Evolutionary conservation across 148 eudicot species (phyloP).

Genomic region (Silene uniflora): DNA sequence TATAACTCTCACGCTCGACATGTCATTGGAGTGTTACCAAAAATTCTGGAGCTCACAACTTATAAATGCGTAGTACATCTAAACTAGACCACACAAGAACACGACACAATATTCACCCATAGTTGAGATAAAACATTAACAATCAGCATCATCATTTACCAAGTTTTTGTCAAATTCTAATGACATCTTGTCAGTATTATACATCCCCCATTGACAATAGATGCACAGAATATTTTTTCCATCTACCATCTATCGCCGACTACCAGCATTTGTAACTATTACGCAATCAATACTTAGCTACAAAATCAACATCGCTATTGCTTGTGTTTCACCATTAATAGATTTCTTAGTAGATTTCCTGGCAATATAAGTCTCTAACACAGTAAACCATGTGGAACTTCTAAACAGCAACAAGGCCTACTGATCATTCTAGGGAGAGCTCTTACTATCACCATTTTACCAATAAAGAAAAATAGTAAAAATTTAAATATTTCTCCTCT

Average conservation of each 20-base stretch:
- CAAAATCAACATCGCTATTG: not conserved
- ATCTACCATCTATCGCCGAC: not conserved
- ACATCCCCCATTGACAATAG: not conserved
- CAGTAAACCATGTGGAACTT: not conserved
- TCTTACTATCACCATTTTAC: not conserved
- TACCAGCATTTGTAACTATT: slow-evolving; percentile 1
- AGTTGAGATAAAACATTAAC: slow-evolving; percentile 1
- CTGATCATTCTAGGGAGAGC: not conserved
- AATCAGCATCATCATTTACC: slow-evolving; percentile 5
- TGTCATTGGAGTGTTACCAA: not conserved
- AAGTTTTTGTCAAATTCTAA: slow-evolving; percentile 5
- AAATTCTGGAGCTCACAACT: not conserved
- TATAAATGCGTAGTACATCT: not conserved
- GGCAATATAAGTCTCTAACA: not conserved
- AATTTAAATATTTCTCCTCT: too few relatives aligned
- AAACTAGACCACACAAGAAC: not conserved
- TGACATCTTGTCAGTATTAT: slow-evolving; percentile 6
- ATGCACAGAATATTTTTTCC: not conserved
- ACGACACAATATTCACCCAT: not conserved
- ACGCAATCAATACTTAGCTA: not conserved
- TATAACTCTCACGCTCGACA: not conserved
- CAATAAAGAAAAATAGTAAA: not conserved
- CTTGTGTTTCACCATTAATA: not conserved
- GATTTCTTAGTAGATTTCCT: not conserved
- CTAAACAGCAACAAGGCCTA: not conserved